Evolutionary conservation across 768 basidiomycete species (phyloP).

Genomic region (Termitomyces sp.): DNA sequence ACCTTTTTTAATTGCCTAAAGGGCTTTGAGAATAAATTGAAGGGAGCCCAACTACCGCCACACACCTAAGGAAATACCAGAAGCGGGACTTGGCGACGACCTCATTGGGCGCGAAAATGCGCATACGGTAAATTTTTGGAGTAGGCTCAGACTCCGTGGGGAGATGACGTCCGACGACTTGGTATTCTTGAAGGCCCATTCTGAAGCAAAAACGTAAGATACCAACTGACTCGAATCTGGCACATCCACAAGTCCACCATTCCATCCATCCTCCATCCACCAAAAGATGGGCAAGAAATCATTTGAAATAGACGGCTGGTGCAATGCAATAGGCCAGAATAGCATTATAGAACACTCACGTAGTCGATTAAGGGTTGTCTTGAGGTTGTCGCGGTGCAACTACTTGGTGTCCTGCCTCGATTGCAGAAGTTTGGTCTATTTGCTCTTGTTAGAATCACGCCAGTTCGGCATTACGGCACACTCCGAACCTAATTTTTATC

Average conservation of each 20-base stretch:
- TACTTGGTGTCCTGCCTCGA: neutral
- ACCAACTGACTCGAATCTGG: constrained; percentile 7
- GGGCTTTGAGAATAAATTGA: neutral
- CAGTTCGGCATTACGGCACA: constrained; percentile 8
- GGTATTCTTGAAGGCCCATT: constrained; percentile 88
- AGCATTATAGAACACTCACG: constrained; percentile 22
- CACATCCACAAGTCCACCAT: constrained; percentile 16
- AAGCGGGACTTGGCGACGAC: constrained; percentile 99
- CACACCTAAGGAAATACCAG: constrained; percentile 97
- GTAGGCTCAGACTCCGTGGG: constrained; percentile 90
- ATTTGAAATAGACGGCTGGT: neutral
- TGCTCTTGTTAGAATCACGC: constrained; percentile 10
- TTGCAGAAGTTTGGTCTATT: constrained; percentile 10
- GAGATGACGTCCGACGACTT: constrained; percentile 96
- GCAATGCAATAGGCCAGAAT: neutral
- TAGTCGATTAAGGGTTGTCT: constrained; percentile 28
- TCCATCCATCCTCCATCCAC: constrained; percentile 21
- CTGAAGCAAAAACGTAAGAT: constrained; percentile 19
- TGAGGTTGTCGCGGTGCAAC: constrained; percentile 20
- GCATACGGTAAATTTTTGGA: constrained; percentile 99
- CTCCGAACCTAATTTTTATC: neutral
- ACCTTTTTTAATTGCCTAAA: constrained; percentile 93
- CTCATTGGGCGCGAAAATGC: constrained; percentile 98
- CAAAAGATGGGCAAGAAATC: constrained; percentile 9
- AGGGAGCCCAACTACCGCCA: neutral